Conservation (phyloP, 2,329 filamentous ascomycete genomes). For the Exophiala xenobiotica region DNA sequence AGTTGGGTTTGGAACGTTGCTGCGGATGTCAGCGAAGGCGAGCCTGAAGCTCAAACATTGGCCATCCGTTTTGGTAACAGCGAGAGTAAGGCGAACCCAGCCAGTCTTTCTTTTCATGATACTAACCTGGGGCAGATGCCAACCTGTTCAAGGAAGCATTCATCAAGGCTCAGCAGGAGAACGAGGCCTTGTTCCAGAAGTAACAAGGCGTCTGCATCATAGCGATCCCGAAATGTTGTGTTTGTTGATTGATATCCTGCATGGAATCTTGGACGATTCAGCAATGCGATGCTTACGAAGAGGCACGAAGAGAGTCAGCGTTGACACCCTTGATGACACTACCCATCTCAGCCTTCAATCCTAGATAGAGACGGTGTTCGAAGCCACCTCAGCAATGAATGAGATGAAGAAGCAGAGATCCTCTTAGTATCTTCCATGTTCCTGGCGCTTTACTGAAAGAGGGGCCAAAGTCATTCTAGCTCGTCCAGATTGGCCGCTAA, state of each 20-base stretch:
- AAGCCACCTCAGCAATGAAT: conserved; percentile 1
- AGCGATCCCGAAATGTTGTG: conserved; percentile 8
- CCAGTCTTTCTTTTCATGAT: background rate
- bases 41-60: conserved; percentile 91
- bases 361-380: conserved; percentile 20
- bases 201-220: conserved; percentile 10
- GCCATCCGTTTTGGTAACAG: conserved; percentile 97
- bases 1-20: conserved; percentile 99
- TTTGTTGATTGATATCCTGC: conserved; percentile 17
- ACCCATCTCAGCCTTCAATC: background rate
- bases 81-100: conserved; percentile 68
- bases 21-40: conserved; percentile 96
- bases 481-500: too few species aligned
- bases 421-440: background rate
- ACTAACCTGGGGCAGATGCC: conserved; percentile 64
- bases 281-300: background rate
- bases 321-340: background rate
- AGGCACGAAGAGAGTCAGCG: background rate
- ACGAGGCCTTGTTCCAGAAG: conserved; percentile 73
- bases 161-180: conserved; percentile 94
- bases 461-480: background rate
- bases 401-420: background rate
- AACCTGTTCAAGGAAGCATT: conserved; percentile 97
- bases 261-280: conserved; percentile 7
- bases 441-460: conserved; percentile 3